Evolutionary conservation across 2,329 filamentous ascomycete species (phyloP).

Genomic region (Fragosphaeria purpurea): DNA sequence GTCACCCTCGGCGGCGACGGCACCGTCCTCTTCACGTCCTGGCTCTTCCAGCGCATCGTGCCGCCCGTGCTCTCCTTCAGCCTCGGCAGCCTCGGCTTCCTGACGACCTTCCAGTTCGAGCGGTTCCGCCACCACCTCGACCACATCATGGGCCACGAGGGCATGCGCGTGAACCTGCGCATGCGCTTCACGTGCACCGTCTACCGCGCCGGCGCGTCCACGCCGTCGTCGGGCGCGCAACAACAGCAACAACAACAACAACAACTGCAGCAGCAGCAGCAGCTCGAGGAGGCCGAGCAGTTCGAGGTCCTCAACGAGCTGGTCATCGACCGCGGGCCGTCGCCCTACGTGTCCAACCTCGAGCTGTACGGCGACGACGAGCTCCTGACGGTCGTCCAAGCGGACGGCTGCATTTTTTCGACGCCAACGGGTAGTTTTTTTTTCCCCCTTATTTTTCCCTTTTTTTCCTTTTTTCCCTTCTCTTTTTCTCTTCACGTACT

Average conservation of each 20-base stretch:
- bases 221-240: constrained; percentile 33
- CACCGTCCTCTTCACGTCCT: constrained; percentile 79
- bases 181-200: constrained; percentile 99
- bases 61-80: constrained; percentile 79
- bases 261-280: constrained; percentile 24
- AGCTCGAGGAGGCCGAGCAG: constrained; percentile 79
- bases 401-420: constrained; percentile 95
- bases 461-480: not conserved
- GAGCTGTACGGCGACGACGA: constrained; percentile 95
- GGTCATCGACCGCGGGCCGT: constrained; percentile 94
- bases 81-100: constrained; percentile 75
- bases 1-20: constrained; percentile 79
- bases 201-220: constrained; percentile 55
- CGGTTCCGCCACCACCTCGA: constrained; percentile 80
- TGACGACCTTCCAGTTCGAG: constrained; percentile 81
- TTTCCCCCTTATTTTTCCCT: not conserved
- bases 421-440: constrained; percentile 64
- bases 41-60: constrained; percentile 85
- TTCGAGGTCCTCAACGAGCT: constrained; percentile 98
- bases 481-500: not conserved
- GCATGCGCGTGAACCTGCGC: constrained; percentile 93
- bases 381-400: constrained; percentile 88
- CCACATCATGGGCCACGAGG: constrained; percentile 82
- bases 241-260: too few species aligned
- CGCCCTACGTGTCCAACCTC: constrained; percentile 91